These are phyloP conservation scores for Saksenaea oblongispora DNA, from an alignment of 371 early-diverging fungal genomes.

Conservation along the genomic window DNA sequence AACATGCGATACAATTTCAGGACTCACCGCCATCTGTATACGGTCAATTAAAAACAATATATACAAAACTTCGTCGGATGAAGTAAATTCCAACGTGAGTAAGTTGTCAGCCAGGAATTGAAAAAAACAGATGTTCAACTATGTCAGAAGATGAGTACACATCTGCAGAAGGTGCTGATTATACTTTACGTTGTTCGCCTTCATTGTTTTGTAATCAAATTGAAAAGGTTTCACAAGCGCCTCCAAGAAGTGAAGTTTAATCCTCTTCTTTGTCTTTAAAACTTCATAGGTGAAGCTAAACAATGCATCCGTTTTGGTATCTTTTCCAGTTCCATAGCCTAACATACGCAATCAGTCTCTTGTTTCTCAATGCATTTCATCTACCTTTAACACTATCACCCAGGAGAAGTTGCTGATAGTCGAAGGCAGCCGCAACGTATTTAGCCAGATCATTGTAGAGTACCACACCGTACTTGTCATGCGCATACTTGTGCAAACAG, in stretches of 20 bases:
- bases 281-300: conserved; percentile 70
- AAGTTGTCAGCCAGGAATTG: conserved; percentile 84
- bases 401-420: conserved; percentile 62
- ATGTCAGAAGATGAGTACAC: background rate
- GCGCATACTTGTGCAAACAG: conserved; percentile 70
- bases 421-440: conserved; percentile 58
- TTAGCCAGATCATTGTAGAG: conserved; percentile 79
- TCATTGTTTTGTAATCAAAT: conserved; percentile 42
- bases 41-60: conserved; percentile 71
- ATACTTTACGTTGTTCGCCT: conserved; percentile 13
- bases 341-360: conserved; percentile 4
- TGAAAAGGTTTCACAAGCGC: conserved; percentile 72
- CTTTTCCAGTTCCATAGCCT: conserved; percentile 54
- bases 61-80: conserved; percentile 78
- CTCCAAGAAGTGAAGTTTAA: conserved; percentile 72
- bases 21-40: conserved; percentile 68
- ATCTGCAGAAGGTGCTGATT: background rate
- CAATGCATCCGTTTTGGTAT: conserved; percentile 59
- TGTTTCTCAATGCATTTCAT: background rate
- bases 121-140: conserved; percentile 61
- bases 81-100: conserved; percentile 71
- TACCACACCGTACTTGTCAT: conserved; percentile 81
- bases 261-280: conserved; percentile 64
- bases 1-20: conserved; percentile 54
- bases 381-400: conserved; percentile 35